A percentile compares a stretch with the other conserved stretches of the same genome.
Evolutionary conservation across 2,329 filamentous ascomycete species (phyloP).

Genomic region (Neophaeococcomyces aloes): DNA sequence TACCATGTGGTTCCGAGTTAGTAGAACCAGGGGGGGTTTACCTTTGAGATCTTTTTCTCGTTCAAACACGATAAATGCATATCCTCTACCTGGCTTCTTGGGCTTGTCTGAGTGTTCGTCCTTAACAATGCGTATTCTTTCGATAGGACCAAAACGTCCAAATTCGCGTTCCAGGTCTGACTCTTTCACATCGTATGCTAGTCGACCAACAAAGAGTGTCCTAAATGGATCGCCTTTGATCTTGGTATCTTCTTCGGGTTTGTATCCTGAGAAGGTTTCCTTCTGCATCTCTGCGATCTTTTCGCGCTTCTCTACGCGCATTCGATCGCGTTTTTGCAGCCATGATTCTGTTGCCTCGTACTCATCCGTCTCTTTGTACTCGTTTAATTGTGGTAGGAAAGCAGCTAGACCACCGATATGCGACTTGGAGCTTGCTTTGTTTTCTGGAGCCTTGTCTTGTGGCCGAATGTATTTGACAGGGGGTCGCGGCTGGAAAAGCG

Average conservation of each 20-base stretch:
- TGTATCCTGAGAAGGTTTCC: conserved; percentile 57
- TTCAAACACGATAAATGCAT: conserved; percentile 95
- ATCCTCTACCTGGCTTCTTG: conserved; percentile 74
- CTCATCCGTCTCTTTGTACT: conserved; percentile 66
- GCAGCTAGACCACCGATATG: conserved; percentile 62
- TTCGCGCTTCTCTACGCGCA: conserved; percentile 68
- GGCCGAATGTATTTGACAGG: conserved; percentile 82
- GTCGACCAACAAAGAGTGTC: conserved; percentile 80
- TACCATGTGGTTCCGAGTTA: conserved; percentile 13
- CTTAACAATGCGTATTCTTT: conserved; percentile 80
- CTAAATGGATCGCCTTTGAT: conserved; percentile 89
- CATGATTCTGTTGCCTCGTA: conserved; percentile 84
- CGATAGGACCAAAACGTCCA: conserved; percentile 83
- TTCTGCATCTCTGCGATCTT: conserved; percentile 50
- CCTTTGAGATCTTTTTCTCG: conserved; percentile 98
- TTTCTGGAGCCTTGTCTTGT: conserved; percentile 69
- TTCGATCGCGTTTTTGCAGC: conserved; percentile 75
- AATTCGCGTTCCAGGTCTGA: conserved; percentile 90
- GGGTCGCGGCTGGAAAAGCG: conserved; percentile 89
- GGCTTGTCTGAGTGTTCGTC: conserved; percentile 70
- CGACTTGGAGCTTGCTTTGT: conserved; percentile 56
- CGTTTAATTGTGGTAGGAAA: conserved; percentile 61
- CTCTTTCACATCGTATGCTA: conserved; percentile 81
- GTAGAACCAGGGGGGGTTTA: conserved; percentile 41
- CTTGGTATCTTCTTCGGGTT: conserved; percentile 74